Percentiles rank a stretch among this genome's conserved stretches.
Conservation (phyloP, 2,329 filamentous ascomycete genomes). For the Neofusicoccum cordaticola region DNA sequence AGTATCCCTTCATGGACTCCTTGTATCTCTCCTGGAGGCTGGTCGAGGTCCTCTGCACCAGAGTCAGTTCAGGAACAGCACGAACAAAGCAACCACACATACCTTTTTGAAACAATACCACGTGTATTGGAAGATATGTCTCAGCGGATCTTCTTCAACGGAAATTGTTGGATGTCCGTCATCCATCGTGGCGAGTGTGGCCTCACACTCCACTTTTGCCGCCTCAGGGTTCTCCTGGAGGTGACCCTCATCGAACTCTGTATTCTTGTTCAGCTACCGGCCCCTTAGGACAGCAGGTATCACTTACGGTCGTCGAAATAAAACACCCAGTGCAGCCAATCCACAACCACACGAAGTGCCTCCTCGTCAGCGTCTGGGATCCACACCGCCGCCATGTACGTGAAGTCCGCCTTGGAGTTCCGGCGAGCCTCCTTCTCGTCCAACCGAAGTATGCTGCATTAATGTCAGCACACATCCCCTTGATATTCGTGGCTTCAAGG, state of each 20-base stretch:
- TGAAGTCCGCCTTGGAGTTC: background rate
- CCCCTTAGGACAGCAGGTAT: background rate
- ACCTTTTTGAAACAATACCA: background rate
- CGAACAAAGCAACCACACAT: background rate
- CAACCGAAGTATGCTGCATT: background rate
- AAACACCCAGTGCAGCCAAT: constrained; percentile 4
- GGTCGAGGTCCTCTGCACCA: background rate
- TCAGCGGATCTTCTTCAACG: background rate
- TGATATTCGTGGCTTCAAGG: too few species aligned
- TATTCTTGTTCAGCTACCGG: background rate
- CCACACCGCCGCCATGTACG: background rate
- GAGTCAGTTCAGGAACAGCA: background rate
- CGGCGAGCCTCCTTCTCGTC: background rate
- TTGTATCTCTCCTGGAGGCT: background rate
- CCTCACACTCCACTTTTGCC: background rate
- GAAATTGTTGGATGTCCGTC: background rate
- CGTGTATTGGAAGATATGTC: background rate
- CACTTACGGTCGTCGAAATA: constrained; percentile 3
- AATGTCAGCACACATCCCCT: too few species aligned
- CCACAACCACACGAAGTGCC: background rate
- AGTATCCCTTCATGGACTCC: background rate
- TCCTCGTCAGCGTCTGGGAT: background rate
- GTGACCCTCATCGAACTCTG: background rate
- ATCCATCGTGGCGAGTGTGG: background rate
- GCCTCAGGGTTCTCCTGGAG: background rate